Evolutionary conservation across 305 asterid genomes (phyloP), one percentile per base, ranked within the genome.

Genomic region (Ajuga reptans): DNA sequence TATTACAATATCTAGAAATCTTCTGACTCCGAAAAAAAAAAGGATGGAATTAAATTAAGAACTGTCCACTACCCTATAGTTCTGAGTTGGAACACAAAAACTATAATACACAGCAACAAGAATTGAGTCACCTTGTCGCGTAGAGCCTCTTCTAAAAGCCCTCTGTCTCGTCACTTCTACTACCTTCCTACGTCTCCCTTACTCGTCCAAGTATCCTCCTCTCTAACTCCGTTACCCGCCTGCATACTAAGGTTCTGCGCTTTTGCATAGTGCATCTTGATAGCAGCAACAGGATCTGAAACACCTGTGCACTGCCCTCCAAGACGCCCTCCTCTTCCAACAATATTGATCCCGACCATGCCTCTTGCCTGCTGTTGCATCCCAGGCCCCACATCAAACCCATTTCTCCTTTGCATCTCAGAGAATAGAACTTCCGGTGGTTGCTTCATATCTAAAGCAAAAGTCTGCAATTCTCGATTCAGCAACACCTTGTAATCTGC

Each of bases 211-310:
- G 82, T 53, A 75, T 85, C 95, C 10, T 93, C 91, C 75, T 88
- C 89, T 46, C 84, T 75, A 70, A 80, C 72, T 68, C 80, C 63
- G 64, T 69, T 74, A 3, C 84, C 82, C 12, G 74, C 27, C 75
- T 82, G 84, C 76, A 83, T 81, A 46, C 74, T 83, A 27, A 81
- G 72, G 57, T 83, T 92, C 17, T 90, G 92, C 3, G 86, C 73
- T 66, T 87, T 87, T 0, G 94, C 87, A 76, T 83, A 89, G 71
- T 88, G 96, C 96, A 88, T 74, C 74, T 80, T 88, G 14, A 89
- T 83, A 75, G 95, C 97, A n/a, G 95, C 84, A 21, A 86, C 95
- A 0, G 98, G 97, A 75, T 95, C 97, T 1, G 97, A 83, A 68
- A 89, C 80, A 12, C 79, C 81, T 31, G 92, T 72, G 68, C 84